Evolutionary conservation across 2,329 filamentous ascomycete species (phyloP), one percentile per base, ranked within the genome.

Genomic region (Harringtonia lauricola): DNA sequence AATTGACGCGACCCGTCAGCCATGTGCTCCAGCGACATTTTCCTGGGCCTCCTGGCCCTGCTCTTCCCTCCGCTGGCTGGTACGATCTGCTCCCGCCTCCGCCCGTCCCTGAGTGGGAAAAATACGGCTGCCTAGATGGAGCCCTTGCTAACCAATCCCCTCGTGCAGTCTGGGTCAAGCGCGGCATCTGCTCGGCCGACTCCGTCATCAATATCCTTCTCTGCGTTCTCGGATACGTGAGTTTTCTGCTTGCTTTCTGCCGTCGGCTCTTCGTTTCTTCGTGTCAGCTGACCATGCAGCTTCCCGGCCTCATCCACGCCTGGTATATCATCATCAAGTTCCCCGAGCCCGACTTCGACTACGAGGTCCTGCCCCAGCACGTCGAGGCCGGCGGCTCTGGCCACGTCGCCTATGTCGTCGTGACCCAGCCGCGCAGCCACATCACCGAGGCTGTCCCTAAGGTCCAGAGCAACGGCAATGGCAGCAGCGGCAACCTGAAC

Each of bases 271-370:
- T 14, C 12, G 15, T 21, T 14, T 41, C 4, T 3, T 15, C 19
- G 15, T n/a, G n/a, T n/a, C n/a, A n/a, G 24, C 15, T 38, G 10
- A 42, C 29, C 3, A 12, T 7, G 19, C 52, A 73, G 68, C 64
- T 96, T 47, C 90, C 90, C 18, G 90, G 90, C 48, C 82, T 96
- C 40, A 68, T 98, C 3, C 92, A 98, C 68, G 79, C 89, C 50
- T 96, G 92, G 90, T 98, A 96, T 73, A 94, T 96, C 64, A 95
- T 98, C 64, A 77, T 86, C 56, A 83, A 86, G 59, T 86, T 83
- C 62, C 92, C 92, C 46, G 90, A 95, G 48, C 53, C 74, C 34
- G 71, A 81, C 46, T 75, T 74, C 61, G 77, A 83, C 50, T 88
- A 92, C 64, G 76, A 86, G 53, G 49, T 70, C 41, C 61, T 84